Conservation (phyloP, 2,329 filamentous ascomycete genomes). For the Exophiala aquamarina region DNA sequence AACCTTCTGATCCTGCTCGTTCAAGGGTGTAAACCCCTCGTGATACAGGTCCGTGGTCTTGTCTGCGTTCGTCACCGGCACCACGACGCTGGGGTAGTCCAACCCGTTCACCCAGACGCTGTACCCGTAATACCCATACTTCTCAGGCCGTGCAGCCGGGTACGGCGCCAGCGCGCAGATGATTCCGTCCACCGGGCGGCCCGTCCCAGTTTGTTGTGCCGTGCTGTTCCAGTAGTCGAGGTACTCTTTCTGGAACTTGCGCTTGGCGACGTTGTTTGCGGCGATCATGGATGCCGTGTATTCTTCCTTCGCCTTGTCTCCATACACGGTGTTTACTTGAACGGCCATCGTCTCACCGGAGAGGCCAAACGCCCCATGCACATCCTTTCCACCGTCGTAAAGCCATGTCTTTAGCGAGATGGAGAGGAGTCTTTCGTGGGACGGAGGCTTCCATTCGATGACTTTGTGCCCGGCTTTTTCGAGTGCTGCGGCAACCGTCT, state of each 20-base stretch:
- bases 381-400: slow-evolving; percentile 53
- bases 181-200: slow-evolving; percentile 54
- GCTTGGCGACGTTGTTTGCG: slow-evolving; percentile 52
- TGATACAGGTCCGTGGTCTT: slow-evolving; percentile 40
- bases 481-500: slow-evolving; percentile 51
- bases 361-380: slow-evolving; percentile 50
- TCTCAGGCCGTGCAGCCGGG: slow-evolving; percentile 40
- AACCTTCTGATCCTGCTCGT: slow-evolving; percentile 44
- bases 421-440: slow-evolving; percentile 42
- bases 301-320: slow-evolving; percentile 34
- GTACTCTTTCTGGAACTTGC: slow-evolving; percentile 58
- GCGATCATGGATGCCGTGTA: slow-evolving; percentile 45
- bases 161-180: slow-evolving; percentile 44
- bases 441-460: slow-evolving; percentile 60
- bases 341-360: slow-evolving; percentile 56
- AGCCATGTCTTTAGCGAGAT: slow-evolving; percentile 43
- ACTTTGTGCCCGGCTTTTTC: slow-evolving; percentile 55
- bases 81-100: slow-evolving; percentile 44
- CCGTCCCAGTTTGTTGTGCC: slow-evolving; percentile 47
- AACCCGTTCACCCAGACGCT: slow-evolving; percentile 38
- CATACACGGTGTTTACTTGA: slow-evolving; percentile 41
- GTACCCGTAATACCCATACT: slow-evolving; percentile 43
- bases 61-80: slow-evolving; percentile 47
- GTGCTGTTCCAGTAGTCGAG: slow-evolving; percentile 66
- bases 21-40: slow-evolving; percentile 39